Evolutionary conservation across 805 yeast species (phyloP), one percentile per base, ranked within the genome.

Genomic region (Ogataea kodamae): DNA sequence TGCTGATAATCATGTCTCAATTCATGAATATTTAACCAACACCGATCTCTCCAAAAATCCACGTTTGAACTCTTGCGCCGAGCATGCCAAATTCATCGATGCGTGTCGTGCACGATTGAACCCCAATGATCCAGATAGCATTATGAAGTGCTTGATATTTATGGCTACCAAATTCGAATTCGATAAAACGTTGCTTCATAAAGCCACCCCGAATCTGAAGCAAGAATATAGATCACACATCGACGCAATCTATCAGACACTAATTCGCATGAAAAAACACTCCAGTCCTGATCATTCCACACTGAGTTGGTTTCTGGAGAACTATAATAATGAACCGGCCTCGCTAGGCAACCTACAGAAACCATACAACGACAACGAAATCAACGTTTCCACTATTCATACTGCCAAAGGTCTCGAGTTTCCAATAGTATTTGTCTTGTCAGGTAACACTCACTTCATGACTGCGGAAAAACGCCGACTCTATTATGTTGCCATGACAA

Each of bases 371-470:
- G 27, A 53, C 43, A 26, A 50, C 33, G 40, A 65, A 11, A 59
- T 81, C 5, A 76, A 74, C 31, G 45, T 81, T 1, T 76, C 87
- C 0, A 83, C 90, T 0, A 72, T 83, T 2, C 90, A 83, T 54
- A 67, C 84, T 0, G 76, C 89, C 1, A 83, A 83, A 46, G 90
- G 92, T 0, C 54, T 81, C 4, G 88, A 82, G 42, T 81, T 76
- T 46, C 87, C 88, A 0, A 64, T 80, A 9, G 86, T 79, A 1
- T 81, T 81, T 53, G 45, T 80, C 3, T 43, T 66, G 6, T 46
- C 57, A 3, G 42, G 47, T 9, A 50, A 48, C 37, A 50, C 48
- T 35, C 29, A 30, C 30, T 34, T 38, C 19, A 21, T 45, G 9
- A 21, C 36, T 13, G 39, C 42, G 1, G 60, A 55, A 10, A 66